phyloP scores from a whole-genome alignment of 78 protist genomes.

The Dictyostelium brefeldianum region DNA sequence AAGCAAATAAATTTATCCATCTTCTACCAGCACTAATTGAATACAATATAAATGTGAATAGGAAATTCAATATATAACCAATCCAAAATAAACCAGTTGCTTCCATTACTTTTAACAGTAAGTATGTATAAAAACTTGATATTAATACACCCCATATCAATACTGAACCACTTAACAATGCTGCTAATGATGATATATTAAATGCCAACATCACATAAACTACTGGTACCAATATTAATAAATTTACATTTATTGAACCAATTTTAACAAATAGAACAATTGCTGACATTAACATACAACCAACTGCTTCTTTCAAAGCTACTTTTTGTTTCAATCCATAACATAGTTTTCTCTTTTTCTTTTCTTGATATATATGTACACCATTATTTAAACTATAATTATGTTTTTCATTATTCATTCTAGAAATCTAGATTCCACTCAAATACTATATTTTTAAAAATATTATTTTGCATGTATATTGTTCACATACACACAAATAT shows the following conservation, averaged over 20 bases:
- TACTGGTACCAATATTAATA: constrained; percentile 33
- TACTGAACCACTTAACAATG: not conserved
- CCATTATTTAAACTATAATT: constrained; percentile 1
- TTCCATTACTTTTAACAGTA: not conserved
- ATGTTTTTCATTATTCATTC: constrained; percentile 12
- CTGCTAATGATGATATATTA: constrained; percentile 28
- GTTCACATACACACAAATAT: no score
- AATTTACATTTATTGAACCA: not conserved
- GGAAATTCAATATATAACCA: not conserved
- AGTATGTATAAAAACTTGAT: not conserved
- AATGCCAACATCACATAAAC: constrained; percentile 12
- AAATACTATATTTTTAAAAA: no score
- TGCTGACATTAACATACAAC: not conserved
- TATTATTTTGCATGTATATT: no score
- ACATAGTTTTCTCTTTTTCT: not conserved
- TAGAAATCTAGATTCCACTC: no score
- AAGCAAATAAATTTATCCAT: constrained; percentile 31
- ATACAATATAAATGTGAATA: not conserved
- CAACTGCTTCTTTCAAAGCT: not conserved
- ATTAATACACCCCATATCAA: not conserved
- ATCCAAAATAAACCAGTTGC: constrained; percentile 9
- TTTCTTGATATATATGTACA: not conserved
- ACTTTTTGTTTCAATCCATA: constrained; percentile 20
- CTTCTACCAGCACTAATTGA: not conserved
- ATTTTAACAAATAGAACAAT: not conserved